A percentile compares a stretch with the other conserved stretches of the same genome.
Evolutionary conservation across 441 rosid genomes (phyloP).

Genomic region (Adansonia gregorii): DNA sequence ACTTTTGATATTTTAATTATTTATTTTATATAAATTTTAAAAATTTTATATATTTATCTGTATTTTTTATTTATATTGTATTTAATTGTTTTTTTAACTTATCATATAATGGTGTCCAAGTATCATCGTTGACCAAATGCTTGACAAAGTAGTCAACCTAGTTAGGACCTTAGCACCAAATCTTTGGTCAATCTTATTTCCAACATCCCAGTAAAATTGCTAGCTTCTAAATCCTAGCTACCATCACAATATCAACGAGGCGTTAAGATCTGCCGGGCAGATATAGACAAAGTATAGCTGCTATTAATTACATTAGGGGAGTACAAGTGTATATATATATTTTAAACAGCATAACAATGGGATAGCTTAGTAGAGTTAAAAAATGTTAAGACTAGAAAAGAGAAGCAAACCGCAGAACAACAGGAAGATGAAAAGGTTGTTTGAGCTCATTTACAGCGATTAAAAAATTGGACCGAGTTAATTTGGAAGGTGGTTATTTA

Average conservation of each 20-base stretch:
- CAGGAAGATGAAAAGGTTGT: too few species aligned
- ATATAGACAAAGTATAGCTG: not conserved
- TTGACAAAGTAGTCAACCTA: not conserved
- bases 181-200: not conserved
- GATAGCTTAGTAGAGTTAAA: not conserved
- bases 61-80: too few species aligned
- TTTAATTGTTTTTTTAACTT: too few species aligned
- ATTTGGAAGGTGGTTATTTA: too few species aligned
- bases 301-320: not conserved
- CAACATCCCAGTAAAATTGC: not conserved
- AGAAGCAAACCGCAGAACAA: too few species aligned
- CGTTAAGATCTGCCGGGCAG: not conserved
- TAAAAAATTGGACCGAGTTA: too few species aligned
- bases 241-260: not conserved
- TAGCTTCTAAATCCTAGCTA: not conserved
- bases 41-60: too few species aligned
- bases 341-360: not conserved
- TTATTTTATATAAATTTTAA: too few species aligned
- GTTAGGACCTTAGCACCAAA: not conserved
- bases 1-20: too few species aligned
- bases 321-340: not conserved
- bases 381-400: not conserved
- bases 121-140: not conserved
- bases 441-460: too few species aligned
- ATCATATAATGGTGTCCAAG: too few species aligned